phyloP scores from a whole-genome alignment of 2,329 filamentous ascomycete genomes.

The Trichoderma simmonsii region DNA sequence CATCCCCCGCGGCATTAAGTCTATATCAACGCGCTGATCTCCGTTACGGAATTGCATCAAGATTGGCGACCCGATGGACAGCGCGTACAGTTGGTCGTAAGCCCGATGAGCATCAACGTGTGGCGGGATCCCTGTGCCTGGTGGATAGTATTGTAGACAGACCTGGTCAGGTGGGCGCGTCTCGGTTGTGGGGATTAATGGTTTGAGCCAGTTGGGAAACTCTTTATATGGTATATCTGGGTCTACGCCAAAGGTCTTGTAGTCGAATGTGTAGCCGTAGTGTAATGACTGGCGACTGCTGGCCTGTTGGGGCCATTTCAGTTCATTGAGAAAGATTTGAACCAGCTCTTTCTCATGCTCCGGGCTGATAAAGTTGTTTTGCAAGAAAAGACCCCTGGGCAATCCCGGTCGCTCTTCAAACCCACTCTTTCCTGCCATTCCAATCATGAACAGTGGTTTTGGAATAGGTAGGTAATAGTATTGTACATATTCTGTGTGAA shows the following conservation, averaged over 20 bases:
- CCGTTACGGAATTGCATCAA: constrained; percentile 12
- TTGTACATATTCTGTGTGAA: not conserved
- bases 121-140: constrained; percentile 57
- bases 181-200: constrained; percentile 46
- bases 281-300: constrained; percentile 49
- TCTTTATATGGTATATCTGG: constrained; percentile 41
- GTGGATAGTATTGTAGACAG: constrained; percentile 59
- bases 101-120: constrained; percentile 55
- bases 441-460: not conserved
- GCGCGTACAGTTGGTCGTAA: constrained; percentile 16
- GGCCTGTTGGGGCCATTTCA: constrained; percentile 44
- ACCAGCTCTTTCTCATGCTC: constrained; percentile 26
- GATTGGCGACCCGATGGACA: constrained; percentile 8
- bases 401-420: not conserved
- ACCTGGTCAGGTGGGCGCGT: constrained; percentile 52
- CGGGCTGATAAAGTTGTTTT: not conserved
- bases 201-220: constrained; percentile 46
- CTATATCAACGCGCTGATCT: constrained; percentile 6
- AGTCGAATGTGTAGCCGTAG: constrained; percentile 57
- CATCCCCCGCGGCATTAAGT: constrained; percentile 1
- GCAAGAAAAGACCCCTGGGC: not conserved
- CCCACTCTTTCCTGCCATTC: not conserved
- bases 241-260: constrained; percentile 56
- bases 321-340: constrained; percentile 40
- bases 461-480: not conserved